Conservation (phyloP, 495 filamentous ascomycete genomes). For the Entonaema liquescens region DNA sequence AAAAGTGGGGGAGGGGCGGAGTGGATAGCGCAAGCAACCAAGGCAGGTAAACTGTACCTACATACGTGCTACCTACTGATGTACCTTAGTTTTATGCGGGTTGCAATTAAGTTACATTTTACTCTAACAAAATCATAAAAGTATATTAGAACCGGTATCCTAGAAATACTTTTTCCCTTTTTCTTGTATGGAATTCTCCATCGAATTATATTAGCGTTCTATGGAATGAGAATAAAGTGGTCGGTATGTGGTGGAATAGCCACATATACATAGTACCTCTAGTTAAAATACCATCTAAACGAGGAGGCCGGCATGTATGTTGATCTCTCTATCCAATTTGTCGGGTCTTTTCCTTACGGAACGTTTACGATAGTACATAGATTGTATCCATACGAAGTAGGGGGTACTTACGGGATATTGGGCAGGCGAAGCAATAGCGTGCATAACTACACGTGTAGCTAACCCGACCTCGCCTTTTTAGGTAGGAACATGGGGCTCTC, state of each 20-base stretch:
- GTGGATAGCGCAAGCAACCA: slow-evolving; percentile 8
- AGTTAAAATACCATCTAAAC: background rate
- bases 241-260: background rate
- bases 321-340: slow-evolving; percentile 29
- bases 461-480: slow-evolving; percentile 21
- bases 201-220: background rate
- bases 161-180: background rate
- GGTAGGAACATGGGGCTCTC: slow-evolving; percentile 32
- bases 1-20: slow-evolving; percentile 21
- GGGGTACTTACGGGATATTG: slow-evolving; percentile 1
- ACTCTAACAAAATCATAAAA: background rate
- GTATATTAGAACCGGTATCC: background rate
- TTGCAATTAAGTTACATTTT: background rate
- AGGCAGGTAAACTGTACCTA: slow-evolving; percentile 8
- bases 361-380: slow-evolving; percentile 2
- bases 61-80: background rate
- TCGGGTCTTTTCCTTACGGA: slow-evolving; percentile 16
- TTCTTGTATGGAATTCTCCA: background rate
- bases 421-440: background rate
- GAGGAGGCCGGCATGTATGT: background rate
- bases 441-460: slow-evolving; percentile 10
- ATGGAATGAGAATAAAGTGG: background rate
- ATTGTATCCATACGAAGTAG: background rate
- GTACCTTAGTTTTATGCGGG: background rate
- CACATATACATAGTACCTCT: background rate